phyloP scores from a whole-genome alignment of 23 red algal species.

The Gracilaria caudata region DNA sequence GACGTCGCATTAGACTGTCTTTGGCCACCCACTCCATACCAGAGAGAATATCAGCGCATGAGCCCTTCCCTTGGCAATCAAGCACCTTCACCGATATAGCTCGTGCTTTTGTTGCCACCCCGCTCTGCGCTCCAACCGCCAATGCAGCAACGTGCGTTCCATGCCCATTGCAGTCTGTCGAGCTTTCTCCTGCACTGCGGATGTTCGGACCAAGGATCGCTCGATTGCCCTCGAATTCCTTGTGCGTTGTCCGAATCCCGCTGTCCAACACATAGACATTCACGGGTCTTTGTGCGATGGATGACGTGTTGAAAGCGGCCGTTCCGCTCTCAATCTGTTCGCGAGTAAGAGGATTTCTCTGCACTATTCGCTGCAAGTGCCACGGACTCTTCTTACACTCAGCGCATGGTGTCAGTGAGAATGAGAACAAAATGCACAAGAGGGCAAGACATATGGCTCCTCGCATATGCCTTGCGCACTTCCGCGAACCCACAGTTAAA shows the following conservation, averaged over 20 bases:
- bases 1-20: not conserved
- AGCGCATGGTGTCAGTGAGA: not conserved
- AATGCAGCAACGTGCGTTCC: conserved; percentile 64
- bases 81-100: conserved; percentile 43
- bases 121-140: conserved; percentile 31
- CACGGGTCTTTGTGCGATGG: conserved; percentile 8
- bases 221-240: conserved; percentile 25
- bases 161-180: conserved; percentile 62
- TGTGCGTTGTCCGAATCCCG: conserved; percentile 42
- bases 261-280: conserved; percentile 62
- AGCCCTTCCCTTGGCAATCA: conserved; percentile 49
- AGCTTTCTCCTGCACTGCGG: not conserved
- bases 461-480: not conserved
- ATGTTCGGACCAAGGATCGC: conserved; percentile 33
- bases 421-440: not conserved
- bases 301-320: not conserved
- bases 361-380: conserved; percentile 19
- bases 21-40: conserved; percentile 43
- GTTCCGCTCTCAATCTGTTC: not conserved
- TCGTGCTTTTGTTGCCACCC: conserved; percentile 4
- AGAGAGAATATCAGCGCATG: conserved; percentile 39
- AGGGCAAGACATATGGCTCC: not conserved
- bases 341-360: not conserved
- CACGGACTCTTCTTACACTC: not conserved
- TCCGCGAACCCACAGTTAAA: not conserved